Base-by-base conservation (phyloP, 1,139 yeast genomes). In the Protomyces gravidus region DNA sequence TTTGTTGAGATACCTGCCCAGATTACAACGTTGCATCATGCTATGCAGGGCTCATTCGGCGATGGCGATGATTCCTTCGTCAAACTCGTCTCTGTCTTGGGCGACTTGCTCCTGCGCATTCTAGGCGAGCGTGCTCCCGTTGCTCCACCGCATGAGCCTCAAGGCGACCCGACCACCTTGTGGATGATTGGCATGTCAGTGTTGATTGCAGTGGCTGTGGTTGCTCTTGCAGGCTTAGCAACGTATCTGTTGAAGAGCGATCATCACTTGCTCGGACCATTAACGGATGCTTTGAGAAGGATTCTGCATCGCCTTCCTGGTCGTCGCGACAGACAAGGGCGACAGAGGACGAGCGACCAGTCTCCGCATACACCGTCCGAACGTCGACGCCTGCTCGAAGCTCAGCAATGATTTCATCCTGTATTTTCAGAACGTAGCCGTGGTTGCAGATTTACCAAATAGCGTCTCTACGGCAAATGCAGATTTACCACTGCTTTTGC, bases 361-460 rank as follows among this genome's bases (percentile, higher is more conserved):
- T 19, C 42, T 2, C 23, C 15, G 23, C 42, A 17, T 9, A 36
- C 42, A 4, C 19, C 19, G 7, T 36, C 42, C 21, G 42, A 36
- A 36, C 42, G 42, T 5, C 17, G 11, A 17, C 42, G 21, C 23
- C 19, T 36, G 42, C 42, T 36, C 42, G 21, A 36, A 11, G 21
- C 21, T 15, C 42, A 36, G 9, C 15, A 19, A n/a, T 13, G 23
- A 36, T 36, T 11, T 9, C 9, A 19, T 36, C 4, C 9, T n/a
- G 3, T 19, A 15, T 36, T 5, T 17, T 36, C 42, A 36, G 9
- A 36, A 36, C 21, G 19, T 17, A n/a, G 23, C 23, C 9, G 21
- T 36, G 5, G 42, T 36, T 9, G 42, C 47, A 32, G 15, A 46
- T 9, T 33, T 46, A 3, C 58, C 58, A 33, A 53, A 45, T 27